Evolutionary conservation across 129 eudicot genomes (phyloP).

Genomic region (Centaurea solstitialis): DNA sequence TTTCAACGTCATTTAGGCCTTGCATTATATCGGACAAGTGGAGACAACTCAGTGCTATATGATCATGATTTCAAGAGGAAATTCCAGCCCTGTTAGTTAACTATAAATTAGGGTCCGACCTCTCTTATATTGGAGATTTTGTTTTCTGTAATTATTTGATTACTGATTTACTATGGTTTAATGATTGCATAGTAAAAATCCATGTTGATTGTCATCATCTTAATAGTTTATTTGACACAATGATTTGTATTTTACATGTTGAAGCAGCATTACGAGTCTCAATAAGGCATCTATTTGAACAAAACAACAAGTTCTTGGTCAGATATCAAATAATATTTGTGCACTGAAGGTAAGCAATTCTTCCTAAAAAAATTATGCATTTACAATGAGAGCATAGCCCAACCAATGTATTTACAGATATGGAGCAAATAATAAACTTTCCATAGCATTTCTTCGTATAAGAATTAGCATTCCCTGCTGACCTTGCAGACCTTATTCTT

Average conservation of each 20-base stretch:
- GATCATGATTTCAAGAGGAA: too few relatives aligned
- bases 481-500: conserved; percentile 52
- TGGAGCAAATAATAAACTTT: too few relatives aligned
- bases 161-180: neutral
- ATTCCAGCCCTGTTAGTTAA: too few relatives aligned
- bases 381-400: neutral
- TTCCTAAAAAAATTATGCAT: neutral
- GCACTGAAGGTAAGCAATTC: conserved; percentile 52
- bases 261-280: conserved; percentile 61
- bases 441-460: too few relatives aligned
- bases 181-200: neutral
- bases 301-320: conserved; percentile 65
- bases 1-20: too few relatives aligned
- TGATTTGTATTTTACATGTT: conserved; percentile 5
- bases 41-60: too few relatives aligned
- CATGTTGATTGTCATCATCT: neutral
- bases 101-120: too few relatives aligned
- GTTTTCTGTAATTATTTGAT: neutral
- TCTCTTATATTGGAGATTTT: too few relatives aligned
- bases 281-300: conserved; percentile 63
- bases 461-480: too few relatives aligned
- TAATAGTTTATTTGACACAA: conserved; percentile 3
- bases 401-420: neutral
- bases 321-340: conserved; percentile 62
- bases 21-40: too few relatives aligned